Evolutionary conservation across 495 filamentous ascomycete species (phyloP).

Genomic region (Aspergillus nanangensis): DNA sequence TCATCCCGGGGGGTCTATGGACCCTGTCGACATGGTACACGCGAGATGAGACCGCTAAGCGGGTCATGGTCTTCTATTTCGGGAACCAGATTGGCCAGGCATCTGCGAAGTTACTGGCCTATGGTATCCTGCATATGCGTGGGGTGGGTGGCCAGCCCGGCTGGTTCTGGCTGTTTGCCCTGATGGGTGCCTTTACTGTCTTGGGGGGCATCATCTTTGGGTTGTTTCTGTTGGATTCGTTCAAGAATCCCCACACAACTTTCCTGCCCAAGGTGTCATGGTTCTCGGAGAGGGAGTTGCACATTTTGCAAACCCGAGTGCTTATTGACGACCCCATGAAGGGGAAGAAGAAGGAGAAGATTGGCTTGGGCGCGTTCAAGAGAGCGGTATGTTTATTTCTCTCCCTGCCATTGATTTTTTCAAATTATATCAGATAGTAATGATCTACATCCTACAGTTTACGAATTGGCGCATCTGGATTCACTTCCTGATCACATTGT

Average conservation of each 20-base stretch:
- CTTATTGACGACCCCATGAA: slow-evolving; percentile 43
- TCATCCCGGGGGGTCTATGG: slow-evolving; percentile 39
- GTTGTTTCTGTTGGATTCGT: slow-evolving; percentile 41
- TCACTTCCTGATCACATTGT: slow-evolving; percentile 9
- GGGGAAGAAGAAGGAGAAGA: slow-evolving; percentile 33
- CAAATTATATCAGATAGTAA: background rate
- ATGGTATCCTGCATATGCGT: slow-evolving; percentile 10
- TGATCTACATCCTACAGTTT: slow-evolving; percentile 1
- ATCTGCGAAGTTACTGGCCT: slow-evolving; percentile 5
- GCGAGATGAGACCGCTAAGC: slow-evolving; percentile 3
- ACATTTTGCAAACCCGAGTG: slow-evolving; percentile 38
- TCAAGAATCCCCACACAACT: slow-evolving; percentile 39
- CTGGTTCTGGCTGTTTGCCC: slow-evolving; percentile 12
- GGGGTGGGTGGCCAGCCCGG: slow-evolving; percentile 3
- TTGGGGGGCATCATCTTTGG: slow-evolving; percentile 47
- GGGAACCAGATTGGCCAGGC: slow-evolving; percentile 8
- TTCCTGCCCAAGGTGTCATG: slow-evolving; percentile 23
- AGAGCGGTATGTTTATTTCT: slow-evolving; percentile 33
- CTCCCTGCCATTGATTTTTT: slow-evolving; percentile 32
- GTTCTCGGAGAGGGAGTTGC: slow-evolving; percentile 40
- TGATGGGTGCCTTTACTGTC: slow-evolving; percentile 41
- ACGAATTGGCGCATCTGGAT: slow-evolving; percentile 13
- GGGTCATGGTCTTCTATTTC: slow-evolving; percentile 9
- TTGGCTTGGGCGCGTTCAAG: slow-evolving; percentile 37
- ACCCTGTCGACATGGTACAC: slow-evolving; percentile 11